Evolutionary conservation across 2,329 filamentous ascomycete genomes (phyloP), one percentile per base, ranked within the genome.

Genomic region (Fusarium albosuccineum): DNA sequence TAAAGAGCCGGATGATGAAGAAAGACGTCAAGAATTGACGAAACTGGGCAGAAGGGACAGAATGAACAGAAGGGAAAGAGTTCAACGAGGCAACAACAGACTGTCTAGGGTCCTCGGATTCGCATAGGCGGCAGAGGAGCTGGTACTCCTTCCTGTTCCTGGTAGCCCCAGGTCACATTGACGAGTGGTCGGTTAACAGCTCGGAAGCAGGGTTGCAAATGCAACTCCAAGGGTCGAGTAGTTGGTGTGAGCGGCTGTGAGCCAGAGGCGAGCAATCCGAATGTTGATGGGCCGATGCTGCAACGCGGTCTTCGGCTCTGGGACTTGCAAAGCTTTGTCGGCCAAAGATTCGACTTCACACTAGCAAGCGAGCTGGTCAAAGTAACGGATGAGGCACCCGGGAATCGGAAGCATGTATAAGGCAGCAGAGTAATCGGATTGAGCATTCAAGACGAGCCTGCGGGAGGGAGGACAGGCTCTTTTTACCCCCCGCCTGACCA

Each of bases 401-500:
- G 50, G 34, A 42, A 51, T 37, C 49, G 45, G 46, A 45, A 56
- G 41, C 16, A 39, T 33, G 16, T 34, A 26, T 16, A 39, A 53
- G 50, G 39, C 27, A 53, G 41, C 16, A 42, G 45, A 51, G 45
- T 55, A 27, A 45, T n/a, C 37, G n/a, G 48, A 7, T 36, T 17
- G 30, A 45, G 14, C n/a, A 36, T 54, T n/a, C 30, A 13, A 16
- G 37, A 22, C 13, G 40, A 56, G 39, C 17, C 11, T 26, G 14
- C 11, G 11, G 30, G 41, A 50, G 49, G 56, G 57, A 57, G 22
- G 30, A 22, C 29, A 40, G 26, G 17, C 36, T 53, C 57, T 62
- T 71, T 67, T 37, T 71, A 66, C 51, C 40, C 41, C 48, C 22
- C 45, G 41, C 42, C 57, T 16, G 52, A 41, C 45, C 51, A 60